Evolutionary conservation across 2,329 filamentous ascomycete species (phyloP).

Genomic region (Podosphaera aphanis): DNA sequence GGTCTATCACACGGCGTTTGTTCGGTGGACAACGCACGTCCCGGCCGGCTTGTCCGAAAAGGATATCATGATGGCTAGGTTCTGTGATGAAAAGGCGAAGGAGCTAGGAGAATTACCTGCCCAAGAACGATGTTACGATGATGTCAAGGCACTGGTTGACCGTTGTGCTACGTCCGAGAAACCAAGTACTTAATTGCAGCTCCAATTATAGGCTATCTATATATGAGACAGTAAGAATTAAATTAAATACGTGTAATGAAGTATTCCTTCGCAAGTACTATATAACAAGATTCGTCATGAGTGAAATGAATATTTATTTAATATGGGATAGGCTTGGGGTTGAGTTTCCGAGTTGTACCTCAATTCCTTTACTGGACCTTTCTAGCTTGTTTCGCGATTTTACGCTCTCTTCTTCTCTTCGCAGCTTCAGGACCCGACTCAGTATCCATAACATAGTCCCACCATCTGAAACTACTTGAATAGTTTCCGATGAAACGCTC

Average conservation of each 20-base stretch:
- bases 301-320: no score
- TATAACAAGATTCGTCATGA: no score
- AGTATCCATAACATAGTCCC: conserved; percentile 85
- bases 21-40: conserved; percentile 52
- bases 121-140: neutral
- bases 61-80: conserved; percentile 35
- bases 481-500: conserved; percentile 99
- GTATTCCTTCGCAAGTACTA: no score
- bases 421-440: conserved; percentile 75
- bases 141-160: neutral
- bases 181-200: neutral
- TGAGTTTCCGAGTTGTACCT: no score
- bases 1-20: conserved; percentile 47
- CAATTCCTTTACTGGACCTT: conserved; percentile 21
- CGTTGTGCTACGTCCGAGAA: neutral
- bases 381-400: conserved; percentile 38
- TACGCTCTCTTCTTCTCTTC: conserved; percentile 61
- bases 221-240: no score
- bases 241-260: no score
- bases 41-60: conserved; percentile 40
- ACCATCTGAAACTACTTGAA: conserved; percentile 94
- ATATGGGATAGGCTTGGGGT: no score
- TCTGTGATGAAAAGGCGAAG: conserved; percentile 35
- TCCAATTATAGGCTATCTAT: no score
- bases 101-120: conserved; percentile 28